Percentiles rank a stretch among this genome's conserved stretches.
Evolutionary conservation across 129 eudicot genomes (phyloP).

Genomic region (Calendula officinalis): DNA sequence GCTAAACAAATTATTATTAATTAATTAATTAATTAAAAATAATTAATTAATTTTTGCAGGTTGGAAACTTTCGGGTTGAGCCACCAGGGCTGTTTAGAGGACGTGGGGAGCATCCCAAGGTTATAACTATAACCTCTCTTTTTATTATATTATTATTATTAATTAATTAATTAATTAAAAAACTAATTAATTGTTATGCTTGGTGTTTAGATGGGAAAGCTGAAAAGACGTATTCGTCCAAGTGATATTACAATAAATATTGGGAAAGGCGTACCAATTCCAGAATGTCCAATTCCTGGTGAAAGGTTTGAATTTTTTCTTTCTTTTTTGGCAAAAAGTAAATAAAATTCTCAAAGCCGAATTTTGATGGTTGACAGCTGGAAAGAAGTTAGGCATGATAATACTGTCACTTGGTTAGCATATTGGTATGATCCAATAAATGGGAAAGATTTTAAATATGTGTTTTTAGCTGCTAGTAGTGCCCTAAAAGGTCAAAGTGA

Average conservation of each 20-base stretch:
- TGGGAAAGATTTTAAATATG: conserved; percentile 87
- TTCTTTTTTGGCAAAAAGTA: neutral
- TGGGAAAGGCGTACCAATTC: conserved; percentile 87
- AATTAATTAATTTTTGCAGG: conserved; percentile 42
- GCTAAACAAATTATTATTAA: conserved; percentile 2
- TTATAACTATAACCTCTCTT: conserved; percentile 25
- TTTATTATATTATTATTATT: neutral
- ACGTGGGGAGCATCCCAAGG: conserved; percentile 99
- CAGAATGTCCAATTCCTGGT: conserved; percentile 96
- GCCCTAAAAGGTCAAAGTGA: conserved; percentile 96
- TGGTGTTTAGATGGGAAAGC: conserved; percentile 81
- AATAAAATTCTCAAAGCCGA: neutral
- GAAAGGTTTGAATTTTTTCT: conserved; percentile 54
- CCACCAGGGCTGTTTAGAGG: conserved; percentile 99
- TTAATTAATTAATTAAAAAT: neutral
- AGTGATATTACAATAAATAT: conserved; percentile 88
- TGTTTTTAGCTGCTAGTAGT: conserved; percentile 95
- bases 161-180: neutral
- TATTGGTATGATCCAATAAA: conserved; percentile 95
- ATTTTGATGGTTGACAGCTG: conserved; percentile 55
- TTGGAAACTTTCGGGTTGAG: conserved; percentile 97
- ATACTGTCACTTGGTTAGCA: conserved; percentile 98
- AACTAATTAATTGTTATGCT: conserved; percentile 13
- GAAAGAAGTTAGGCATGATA: conserved; percentile 96
- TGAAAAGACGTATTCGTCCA: conserved; percentile 87